Conservation (phyloP, 2,329 filamentous ascomycete genomes). For the Pseudogymnoascus sp. region DNA sequence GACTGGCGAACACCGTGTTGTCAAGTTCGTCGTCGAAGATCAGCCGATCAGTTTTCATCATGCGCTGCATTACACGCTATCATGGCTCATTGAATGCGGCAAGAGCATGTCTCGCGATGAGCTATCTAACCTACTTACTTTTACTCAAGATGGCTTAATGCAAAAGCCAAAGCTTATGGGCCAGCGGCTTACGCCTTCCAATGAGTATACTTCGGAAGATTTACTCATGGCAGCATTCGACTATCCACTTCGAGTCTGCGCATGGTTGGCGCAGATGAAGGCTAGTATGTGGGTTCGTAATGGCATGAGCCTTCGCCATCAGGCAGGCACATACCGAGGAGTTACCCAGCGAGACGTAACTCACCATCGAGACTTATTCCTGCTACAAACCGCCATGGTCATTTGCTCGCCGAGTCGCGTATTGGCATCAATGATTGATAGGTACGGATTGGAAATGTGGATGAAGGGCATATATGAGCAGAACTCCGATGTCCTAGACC, state of each 20-base stretch:
- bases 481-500: constrained; percentile 69
- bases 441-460: constrained; percentile 84
- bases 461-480: constrained; percentile 72
- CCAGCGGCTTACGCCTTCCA: constrained; percentile 43
- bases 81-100: constrained; percentile 88
- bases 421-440: constrained; percentile 81
- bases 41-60: constrained; percentile 97
- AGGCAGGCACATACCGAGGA: constrained; percentile 87
- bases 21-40: constrained; percentile 81
- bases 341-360: constrained; percentile 85
- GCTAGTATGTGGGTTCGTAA: constrained; percentile 98
- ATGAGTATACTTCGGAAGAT: constrained; percentile 60
- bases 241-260: constrained; percentile 84
- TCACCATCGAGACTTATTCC: constrained; percentile 89
- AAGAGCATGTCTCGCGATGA: constrained; percentile 63
- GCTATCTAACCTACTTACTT: constrained; percentile 61
- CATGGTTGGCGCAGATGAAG: constrained; percentile 97
- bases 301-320: constrained; percentile 88
- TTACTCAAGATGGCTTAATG: constrained; percentile 62
- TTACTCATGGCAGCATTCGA: constrained; percentile 84
- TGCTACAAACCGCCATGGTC: constrained; percentile 84
- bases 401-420: constrained; percentile 76
- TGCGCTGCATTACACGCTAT: constrained; percentile 88
- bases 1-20: constrained; percentile 50
- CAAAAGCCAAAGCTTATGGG: constrained; percentile 57